Conservation (phyloP, 192 early-diverging fungal genomes). For the Phycomyces nitens region DNA sequence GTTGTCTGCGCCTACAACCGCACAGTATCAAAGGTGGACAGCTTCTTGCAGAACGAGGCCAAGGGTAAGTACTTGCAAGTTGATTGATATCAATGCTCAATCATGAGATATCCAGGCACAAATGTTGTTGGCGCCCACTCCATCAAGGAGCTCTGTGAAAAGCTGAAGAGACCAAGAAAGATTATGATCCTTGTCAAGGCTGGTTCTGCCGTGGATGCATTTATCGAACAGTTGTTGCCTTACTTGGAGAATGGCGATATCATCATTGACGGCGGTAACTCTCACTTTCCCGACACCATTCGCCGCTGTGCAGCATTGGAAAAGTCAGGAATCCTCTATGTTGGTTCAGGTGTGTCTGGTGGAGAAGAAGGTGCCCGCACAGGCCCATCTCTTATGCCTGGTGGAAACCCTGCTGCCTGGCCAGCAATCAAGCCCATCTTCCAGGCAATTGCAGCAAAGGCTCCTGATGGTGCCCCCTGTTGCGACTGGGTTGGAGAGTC, state of each 20-base stretch:
- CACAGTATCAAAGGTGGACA: constrained; percentile 90
- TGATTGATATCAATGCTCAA: no score
- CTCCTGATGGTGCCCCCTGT: constrained; percentile 83
- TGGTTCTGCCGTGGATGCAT: constrained; percentile 89
- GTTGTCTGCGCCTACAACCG: constrained; percentile 95
- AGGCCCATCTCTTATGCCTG: constrained; percentile 97
- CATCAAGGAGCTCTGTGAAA: constrained; percentile 89
- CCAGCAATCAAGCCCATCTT: constrained; percentile 92
- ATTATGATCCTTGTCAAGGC: constrained; percentile 99
- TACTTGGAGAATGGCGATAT: constrained; percentile 89
- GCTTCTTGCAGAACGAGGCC: constrained; percentile 94
- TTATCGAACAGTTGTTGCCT: constrained; percentile 87
- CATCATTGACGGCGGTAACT: constrained; percentile 99
- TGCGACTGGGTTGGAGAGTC: constrained; percentile 99
- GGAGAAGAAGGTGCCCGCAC: constrained; percentile 98
- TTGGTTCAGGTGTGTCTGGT: constrained; percentile 97
- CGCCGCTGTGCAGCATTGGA: constrained; percentile 86
- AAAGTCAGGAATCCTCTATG: constrained; percentile 88
- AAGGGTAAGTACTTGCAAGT: constrained; percentile 67
- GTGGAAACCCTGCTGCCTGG: constrained; percentile 92
- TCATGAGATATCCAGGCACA: constrained; percentile 79
- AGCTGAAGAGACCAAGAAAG: constrained; percentile 94
- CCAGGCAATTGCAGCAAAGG: constrained; percentile 92
- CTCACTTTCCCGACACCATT: constrained; percentile 95
- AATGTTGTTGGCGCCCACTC: constrained; percentile 92